These are phyloP conservation scores for Apiospora arundinis DNA, from an alignment of 2,329 filamentous ascomycete species.

Conservation along the genomic window DNA sequence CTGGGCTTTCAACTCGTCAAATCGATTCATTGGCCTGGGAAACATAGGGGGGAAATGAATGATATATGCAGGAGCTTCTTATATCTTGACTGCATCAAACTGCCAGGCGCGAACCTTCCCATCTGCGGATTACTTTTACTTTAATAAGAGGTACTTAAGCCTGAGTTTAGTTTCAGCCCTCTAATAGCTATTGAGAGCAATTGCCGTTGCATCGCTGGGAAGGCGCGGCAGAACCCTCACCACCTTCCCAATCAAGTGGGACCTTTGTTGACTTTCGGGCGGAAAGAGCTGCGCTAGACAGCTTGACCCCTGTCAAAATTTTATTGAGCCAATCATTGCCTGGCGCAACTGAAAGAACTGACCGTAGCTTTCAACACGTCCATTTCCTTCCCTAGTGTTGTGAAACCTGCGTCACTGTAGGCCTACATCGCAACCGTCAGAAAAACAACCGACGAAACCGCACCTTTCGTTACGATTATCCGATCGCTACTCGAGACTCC, in stretches of 20 bases:
- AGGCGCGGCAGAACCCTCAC: slow-evolving; percentile 22
- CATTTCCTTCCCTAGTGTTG: slow-evolving; percentile 4
- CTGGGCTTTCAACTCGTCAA: neutral
- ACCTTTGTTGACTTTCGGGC: slow-evolving; percentile 22
- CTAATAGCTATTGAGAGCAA: neutral
- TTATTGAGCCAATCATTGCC: slow-evolving; percentile 22
- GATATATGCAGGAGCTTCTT: neutral
- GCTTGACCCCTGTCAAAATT: slow-evolving; percentile 23
- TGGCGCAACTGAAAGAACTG: slow-evolving; percentile 18
- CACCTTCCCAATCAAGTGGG: neutral
- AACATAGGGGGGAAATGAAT: neutral
- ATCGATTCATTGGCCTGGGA: neutral
- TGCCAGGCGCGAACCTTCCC: slow-evolving; percentile 11
- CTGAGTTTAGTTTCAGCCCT: slow-evolving; percentile 10
- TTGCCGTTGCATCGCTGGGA: neutral
- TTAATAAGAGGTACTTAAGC: neutral
- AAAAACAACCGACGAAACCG: neutral
- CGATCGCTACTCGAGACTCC: neutral
- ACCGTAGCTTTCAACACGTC: slow-evolving; percentile 21
- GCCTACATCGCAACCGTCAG: neutral
- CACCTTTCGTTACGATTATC: neutral
- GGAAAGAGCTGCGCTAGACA: slow-evolving; percentile 20
- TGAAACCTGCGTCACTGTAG: slow-evolving; percentile 11
- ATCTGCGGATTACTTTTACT: neutral
- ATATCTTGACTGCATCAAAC: neutral